Conservation (phyloP, 1,284 basidiomycete genomes). For the Melampsora americana region DNA sequence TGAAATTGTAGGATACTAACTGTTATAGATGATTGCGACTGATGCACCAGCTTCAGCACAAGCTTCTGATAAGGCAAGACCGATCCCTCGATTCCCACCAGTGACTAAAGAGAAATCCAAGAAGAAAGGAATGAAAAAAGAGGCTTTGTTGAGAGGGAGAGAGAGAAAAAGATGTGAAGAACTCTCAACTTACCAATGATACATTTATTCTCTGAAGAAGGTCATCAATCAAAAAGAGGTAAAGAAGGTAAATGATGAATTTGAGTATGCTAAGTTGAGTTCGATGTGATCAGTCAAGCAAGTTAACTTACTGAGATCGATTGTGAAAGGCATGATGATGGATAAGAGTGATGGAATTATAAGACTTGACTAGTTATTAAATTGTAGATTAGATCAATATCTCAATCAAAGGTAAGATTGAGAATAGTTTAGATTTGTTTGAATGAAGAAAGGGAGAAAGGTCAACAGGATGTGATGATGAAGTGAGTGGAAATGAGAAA, state of each 20-base stretch:
- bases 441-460: background rate
- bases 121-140: conserved; percentile 5
- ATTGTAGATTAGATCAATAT: too few relatives aligned
- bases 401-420: background rate
- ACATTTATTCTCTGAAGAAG: conserved; percentile 14
- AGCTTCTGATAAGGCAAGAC: conserved; percentile 53
- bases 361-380: too few relatives aligned
- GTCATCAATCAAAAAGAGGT: background rate
- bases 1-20: conserved; percentile 1
- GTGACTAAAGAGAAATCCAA: conserved; percentile 12
- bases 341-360: background rate
- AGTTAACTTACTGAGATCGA: conserved; percentile 14
- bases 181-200: conserved; percentile 12
- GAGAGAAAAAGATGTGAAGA: background rate
- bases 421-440: background rate
- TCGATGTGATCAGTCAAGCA: too few relatives aligned
- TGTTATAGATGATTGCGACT: conserved; percentile 48
- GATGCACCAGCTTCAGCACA: conserved; percentile 53
- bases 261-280: too few relatives aligned
- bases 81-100: conserved; percentile 45
- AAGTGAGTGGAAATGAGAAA: too few relatives aligned
- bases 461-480: background rate
- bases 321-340: conserved; percentile 24
- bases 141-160: background rate
- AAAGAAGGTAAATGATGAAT: background rate